Percentiles rank a stretch among this genome's conserved stretches.
Evolutionary conservation across 148 eudicot genomes (phyloP).

Genomic region (Nyssa sinensis): DNA sequence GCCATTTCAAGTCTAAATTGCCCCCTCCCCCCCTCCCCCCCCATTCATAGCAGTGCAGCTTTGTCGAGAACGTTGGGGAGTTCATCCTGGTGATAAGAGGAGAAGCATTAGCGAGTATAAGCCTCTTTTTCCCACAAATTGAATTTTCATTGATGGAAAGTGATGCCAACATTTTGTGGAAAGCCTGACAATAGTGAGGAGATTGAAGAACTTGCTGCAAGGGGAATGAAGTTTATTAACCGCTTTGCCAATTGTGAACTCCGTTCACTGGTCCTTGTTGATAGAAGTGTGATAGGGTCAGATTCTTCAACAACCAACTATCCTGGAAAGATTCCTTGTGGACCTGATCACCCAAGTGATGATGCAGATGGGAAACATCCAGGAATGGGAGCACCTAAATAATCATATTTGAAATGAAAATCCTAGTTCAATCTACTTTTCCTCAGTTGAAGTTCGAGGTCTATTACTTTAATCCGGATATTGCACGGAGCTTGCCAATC

Average conservation of each 20-base stretch:
- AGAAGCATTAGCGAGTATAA: slow-evolving; percentile 62
- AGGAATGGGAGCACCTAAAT: not conserved
- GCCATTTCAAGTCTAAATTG: slow-evolving; percentile 78
- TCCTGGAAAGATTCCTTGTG: slow-evolving; percentile 56
- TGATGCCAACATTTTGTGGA: slow-evolving; percentile 71
- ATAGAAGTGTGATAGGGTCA: slow-evolving; percentile 47
- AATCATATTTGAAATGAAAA: not conserved
- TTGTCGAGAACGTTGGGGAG: slow-evolving; percentile 92
- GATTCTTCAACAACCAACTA: slow-evolving; percentile 45
- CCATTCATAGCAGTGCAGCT: slow-evolving; percentile 78
- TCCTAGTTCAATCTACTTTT: too few relatives aligned
- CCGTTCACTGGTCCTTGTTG: slow-evolving; percentile 73
- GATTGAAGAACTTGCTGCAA: slow-evolving; percentile 56
- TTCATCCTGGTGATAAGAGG: slow-evolving; percentile 88
- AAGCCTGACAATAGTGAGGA: slow-evolving; percentile 57
- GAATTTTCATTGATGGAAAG: slow-evolving; percentile 90
- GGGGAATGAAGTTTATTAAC: slow-evolving; percentile 79
- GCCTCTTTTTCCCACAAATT: slow-evolving; percentile 79
- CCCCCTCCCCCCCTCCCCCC: too few relatives aligned
- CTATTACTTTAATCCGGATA: too few relatives aligned
- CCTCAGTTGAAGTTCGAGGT: too few relatives aligned
- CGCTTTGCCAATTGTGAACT: slow-evolving; percentile 89
- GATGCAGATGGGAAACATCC: slow-evolving; percentile 22
- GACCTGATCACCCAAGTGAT: slow-evolving; percentile 57
- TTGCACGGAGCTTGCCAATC: slow-evolving; percentile 60